Base-by-base conservation (phyloP, 306 rosid genomes). In the Pueraria montana region DNA sequence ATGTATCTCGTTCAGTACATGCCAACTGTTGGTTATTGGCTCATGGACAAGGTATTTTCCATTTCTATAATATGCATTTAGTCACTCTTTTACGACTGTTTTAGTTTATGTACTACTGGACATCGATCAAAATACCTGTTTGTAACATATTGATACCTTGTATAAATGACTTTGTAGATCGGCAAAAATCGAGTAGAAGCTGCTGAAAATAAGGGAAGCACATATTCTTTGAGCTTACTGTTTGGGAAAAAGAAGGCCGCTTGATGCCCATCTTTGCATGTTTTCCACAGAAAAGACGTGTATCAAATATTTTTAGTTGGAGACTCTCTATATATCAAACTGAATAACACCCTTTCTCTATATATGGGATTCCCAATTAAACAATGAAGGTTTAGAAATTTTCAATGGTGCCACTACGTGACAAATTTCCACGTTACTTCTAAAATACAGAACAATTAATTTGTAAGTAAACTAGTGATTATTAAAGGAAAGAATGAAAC, bases 1-100 rank as follows among this genome's bases (percentile, higher is more conserved):
- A 92, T 94, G 98, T 92, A 94, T 83, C 88, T 92, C 67, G 97
- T 92, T 87, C 98, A 92, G 73, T 94, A 91, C 93, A 87, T 89
- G 96, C 97, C 98, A 72, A 87, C 90, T 11, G 38, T 94, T 68
- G 98, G 98, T 79, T 91, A 86, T 87, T 94, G 98, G 98, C 80
- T 92, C 83, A 92, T 92, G 98, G 98, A 92, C 89, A 92, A 94
- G 98, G 98, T 91, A 90, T 49, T 81, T 79, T 74, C 81, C 38
- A 40, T 63, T 50, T 52, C 66, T 80, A 20, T 66, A 27, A 62
- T 13, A 23, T 66, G 74, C 72, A 56, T 58, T 66, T 50, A 24
- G 14, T 21, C 5, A 32, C 32, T 26, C 6, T 52, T 40, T 40
- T 21, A 8, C 43, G 74, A 55, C 59, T 27, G 24, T 70, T 3